phyloP scores from a whole-genome alignment of 2,329 filamentous ascomycete genomes.

The Aureobasidium sp. region DNA sequence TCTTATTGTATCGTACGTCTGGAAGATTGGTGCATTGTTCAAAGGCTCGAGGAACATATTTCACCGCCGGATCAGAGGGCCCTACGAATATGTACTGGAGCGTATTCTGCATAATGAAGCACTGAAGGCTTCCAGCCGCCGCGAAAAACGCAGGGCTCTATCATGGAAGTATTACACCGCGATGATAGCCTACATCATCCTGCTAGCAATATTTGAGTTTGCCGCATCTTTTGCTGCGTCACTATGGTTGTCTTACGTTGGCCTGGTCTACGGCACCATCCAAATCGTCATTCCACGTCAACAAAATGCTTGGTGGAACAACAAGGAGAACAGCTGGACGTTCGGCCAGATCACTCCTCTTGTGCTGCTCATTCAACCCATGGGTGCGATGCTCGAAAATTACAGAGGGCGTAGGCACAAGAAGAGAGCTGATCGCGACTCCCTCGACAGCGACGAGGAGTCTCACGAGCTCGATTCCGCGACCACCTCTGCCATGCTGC shows the following conservation, averaged over 20 bases:
- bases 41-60: constrained; percentile 13
- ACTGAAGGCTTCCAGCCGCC: background rate
- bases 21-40: constrained; percentile 21
- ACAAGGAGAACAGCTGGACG: constrained; percentile 13
- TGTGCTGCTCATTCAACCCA: constrained; percentile 20
- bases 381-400: constrained; percentile 14
- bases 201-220: constrained; percentile 13
- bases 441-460: background rate
- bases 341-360: constrained; percentile 23
- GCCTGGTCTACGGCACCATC: constrained; percentile 20
- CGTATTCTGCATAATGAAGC: constrained; percentile 10
- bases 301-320: constrained; percentile 11
- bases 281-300: constrained; percentile 20
- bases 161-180: constrained; percentile 2
- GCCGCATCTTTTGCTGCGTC: constrained; percentile 20
- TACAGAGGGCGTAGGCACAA: background rate
- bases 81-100: constrained; percentile 15
- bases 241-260: constrained; percentile 18
- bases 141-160: background rate
- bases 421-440: background rate
- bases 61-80: constrained; percentile 14
- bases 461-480: background rate
- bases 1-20: constrained; percentile 21
- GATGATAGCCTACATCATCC: constrained; percentile 11
- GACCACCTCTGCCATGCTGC: background rate